A percentile compares a stretch with the other conserved stretches of the same genome.
Evolutionary conservation across 2,329 filamentous ascomycete genomes (phyloP).

Genomic region (Penicillium olsonii): DNA sequence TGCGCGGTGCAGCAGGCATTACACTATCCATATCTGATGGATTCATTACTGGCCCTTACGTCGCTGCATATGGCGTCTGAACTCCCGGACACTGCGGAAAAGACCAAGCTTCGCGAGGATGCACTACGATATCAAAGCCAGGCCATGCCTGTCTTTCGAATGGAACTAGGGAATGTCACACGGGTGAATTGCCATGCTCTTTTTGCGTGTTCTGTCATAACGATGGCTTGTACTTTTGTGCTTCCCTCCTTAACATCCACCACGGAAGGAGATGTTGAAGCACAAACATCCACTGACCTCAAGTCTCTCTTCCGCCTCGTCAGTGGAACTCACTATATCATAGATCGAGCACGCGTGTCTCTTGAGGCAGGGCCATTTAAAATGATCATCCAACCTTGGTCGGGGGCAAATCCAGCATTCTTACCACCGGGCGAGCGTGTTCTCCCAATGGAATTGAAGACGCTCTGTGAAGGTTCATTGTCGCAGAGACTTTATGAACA

Average conservation of each 20-base stretch:
- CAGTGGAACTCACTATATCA: slow-evolving; percentile 5
- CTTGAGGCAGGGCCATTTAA: slow-evolving; percentile 4
- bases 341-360: slow-evolving; percentile 2
- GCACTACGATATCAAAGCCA: slow-evolving; percentile 40
- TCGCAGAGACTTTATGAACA: neutral
- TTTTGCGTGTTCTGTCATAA: slow-evolving; percentile 3
- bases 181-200: slow-evolving; percentile 4
- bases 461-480: neutral
- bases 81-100: neutral
- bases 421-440: neutral
- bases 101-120: slow-evolving; percentile 29
- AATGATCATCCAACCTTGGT: neutral
- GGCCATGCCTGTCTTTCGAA: slow-evolving; percentile 35
- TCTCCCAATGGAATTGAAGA: neutral
- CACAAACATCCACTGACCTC: neutral
- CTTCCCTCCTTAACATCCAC: neutral
- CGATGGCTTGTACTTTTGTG: slow-evolving; percentile 4
- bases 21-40: slow-evolving; percentile 43
- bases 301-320: slow-evolving; percentile 1
- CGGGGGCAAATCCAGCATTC: neutral
- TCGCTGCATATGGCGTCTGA: slow-evolving; percentile 36
- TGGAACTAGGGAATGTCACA: slow-evolving; percentile 27
- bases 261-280: neutral
- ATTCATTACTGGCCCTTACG: slow-evolving; percentile 41
- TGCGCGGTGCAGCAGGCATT: slow-evolving; percentile 39